Evolutionary conservation across 169 alveolate species (phyloP), one percentile per base, ranked within the genome.

Genomic region (Plasmodium sp.): DNA sequence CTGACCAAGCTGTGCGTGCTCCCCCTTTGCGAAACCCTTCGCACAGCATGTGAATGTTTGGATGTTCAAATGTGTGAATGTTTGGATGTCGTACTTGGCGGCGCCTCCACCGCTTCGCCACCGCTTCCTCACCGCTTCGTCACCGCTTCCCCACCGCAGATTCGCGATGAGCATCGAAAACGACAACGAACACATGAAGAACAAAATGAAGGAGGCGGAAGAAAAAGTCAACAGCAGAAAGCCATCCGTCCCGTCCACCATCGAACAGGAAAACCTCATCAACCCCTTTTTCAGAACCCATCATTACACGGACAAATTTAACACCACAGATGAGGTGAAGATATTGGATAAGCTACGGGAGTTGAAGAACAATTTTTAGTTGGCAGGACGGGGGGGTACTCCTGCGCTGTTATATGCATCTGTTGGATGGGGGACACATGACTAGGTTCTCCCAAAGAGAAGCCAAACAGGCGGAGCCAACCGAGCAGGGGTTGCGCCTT

Each of bases 201-300:
- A 80, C 34, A 84, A 77, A 88, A 18, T 88, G 90, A 71, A 80
- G 31, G 94, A 88, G 33, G 94, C 79, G 3, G 88, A 79, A 79
- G 90, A 88, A 88, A 79, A 79, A 56, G 18, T 88, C 18, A 88
- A 34, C 79, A 88, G 45, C 27, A 85, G 31, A 72, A 81, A 54
- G 39, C 88, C 73, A 18, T 91, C 97, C 79, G 95, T 95, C 10
- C 97, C 97, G 16, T 92, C 96, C 4, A 92, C 97, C 18, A 56
- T 95, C 45, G 81, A 92, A 51, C 84, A 95, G 3, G 97, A 95
- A 54, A 86, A 79, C 41, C 36, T 93, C 62, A 95, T 84, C 31
- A 95, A 95, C 72, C 95, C 94, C 18, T 95, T 95, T 86, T 91
- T 95, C 88, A 84, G 97, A 43, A 83, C 95, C 14, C 45, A 92